Percentiles rank a stretch among this genome's conserved stretches.
Evolutionary conservation across 768 basidiomycete genomes (phyloP).

Genomic region (Mycena metata): DNA sequence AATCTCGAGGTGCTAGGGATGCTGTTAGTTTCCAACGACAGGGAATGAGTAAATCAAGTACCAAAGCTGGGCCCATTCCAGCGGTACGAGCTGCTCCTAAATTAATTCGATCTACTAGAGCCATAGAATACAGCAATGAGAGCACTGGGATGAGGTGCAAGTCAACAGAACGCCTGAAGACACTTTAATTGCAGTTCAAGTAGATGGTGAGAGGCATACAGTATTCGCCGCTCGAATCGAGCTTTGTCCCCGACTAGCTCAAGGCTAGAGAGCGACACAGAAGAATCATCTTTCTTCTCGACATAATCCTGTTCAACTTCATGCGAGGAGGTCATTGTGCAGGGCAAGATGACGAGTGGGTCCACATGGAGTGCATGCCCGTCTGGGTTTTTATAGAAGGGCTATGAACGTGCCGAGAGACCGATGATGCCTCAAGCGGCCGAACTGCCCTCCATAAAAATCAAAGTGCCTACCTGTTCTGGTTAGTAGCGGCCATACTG

Average conservation of each 20-base stretch:
- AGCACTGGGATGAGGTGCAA: constrained; percentile 59
- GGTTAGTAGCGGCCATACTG: constrained; percentile 8
- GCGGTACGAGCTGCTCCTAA: constrained; percentile 58
- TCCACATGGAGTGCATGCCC: neutral
- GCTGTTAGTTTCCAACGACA: neutral
- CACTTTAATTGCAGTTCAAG: constrained; percentile 7
- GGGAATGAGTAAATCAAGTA: constrained; percentile 29
- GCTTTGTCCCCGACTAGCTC: neutral
- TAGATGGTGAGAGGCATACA: constrained; percentile 15
- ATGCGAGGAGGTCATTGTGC: constrained; percentile 5
- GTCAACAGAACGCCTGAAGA: constrained; percentile 55
- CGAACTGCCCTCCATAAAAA: constrained; percentile 9
- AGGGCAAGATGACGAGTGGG: constrained; percentile 7
- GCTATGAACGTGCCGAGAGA: neutral
- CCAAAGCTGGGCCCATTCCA: constrained; percentile 58
- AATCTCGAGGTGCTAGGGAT: constrained; percentile 44
- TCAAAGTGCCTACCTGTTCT: constrained; percentile 2
- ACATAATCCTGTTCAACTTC: constrained; percentile 2
- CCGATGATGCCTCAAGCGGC: constrained; percentile 2
- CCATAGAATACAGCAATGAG: constrained; percentile 56
- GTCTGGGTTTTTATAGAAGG: constrained; percentile 15
- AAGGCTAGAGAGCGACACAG: constrained; percentile 5
- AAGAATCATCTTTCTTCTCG: constrained; percentile 24
- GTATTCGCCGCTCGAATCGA: constrained; percentile 16
- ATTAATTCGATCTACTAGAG: constrained; percentile 60